Conservation (phyloP, 2,329 filamentous ascomycete genomes). For the Venturia effusa region DNA sequence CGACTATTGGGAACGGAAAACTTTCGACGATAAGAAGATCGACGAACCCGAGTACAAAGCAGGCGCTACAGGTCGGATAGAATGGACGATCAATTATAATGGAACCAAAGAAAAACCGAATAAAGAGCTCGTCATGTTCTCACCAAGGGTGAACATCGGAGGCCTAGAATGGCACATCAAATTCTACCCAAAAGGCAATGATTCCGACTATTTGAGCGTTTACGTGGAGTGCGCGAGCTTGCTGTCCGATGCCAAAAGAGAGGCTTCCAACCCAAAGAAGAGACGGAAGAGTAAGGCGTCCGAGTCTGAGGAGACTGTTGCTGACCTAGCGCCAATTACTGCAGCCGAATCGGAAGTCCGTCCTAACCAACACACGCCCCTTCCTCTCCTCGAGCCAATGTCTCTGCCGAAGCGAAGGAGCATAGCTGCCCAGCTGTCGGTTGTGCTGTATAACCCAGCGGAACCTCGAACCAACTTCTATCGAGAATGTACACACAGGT, state of each 20-base stretch:
- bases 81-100: conserved; percentile 50
- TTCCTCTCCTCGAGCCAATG: conserved; percentile 25
- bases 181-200: conserved; percentile 52
- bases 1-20: conserved; percentile 46
- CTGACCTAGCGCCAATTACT: conserved; percentile 6
- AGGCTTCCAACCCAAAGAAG: conserved; percentile 10
- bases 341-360: not conserved
- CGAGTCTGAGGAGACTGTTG: conserved; percentile 1
- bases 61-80: conserved; percentile 43
- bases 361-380: conserved; percentile 23
- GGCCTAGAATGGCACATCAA: conserved; percentile 56
- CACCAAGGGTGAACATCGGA: conserved; percentile 43
- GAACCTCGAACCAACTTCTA: conserved; percentile 49
- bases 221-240: conserved; percentile 52
- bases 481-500: conserved; percentile 47
- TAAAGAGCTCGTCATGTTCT: conserved; percentile 46
- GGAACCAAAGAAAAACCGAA: conserved; percentile 51
- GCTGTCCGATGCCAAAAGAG: conserved; percentile 9
- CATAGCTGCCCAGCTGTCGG: conserved; percentile 48
- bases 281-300: conserved; percentile 10
- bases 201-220: conserved; percentile 46
- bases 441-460: conserved; percentile 52
- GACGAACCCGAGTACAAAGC: conserved; percentile 48
- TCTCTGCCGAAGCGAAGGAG: conserved; percentile 29
- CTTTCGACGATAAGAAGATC: conserved; percentile 36